Evolutionary conservation across 2,329 filamentous ascomycete species (phyloP), one percentile per base, ranked within the genome.

Genomic region (Botryotinia calthae): DNA sequence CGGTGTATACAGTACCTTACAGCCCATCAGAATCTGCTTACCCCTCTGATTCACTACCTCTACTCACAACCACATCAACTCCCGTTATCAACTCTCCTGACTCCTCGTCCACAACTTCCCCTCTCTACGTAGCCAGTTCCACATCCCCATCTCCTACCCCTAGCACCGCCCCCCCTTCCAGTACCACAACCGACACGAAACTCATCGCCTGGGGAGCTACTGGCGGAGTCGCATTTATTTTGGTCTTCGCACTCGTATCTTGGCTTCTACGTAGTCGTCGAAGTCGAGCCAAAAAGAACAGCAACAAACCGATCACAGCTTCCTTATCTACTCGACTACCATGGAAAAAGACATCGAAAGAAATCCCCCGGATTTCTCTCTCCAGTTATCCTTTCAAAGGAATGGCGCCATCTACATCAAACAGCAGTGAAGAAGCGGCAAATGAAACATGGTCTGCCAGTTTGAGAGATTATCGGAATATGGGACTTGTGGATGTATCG

Each of bases 361-460:
- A 56, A 5, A n/a, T 67, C 3, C 65, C 48, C 2, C 40, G 48
- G n/a, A 56, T 37, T 31, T 67, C 65, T 31, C 37, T 56, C 12
- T 42, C 65, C 1, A 16, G 25, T 5, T 67, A 67, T 40, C 65
- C 65, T 25, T 67, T 67, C 18, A 67, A 25, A 22, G 48, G 48
- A 9, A 67, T 67, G 48, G 34, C 65, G 22, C 34, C 25, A 16
- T 40, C 48, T 42, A 56, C 25, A 67, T 40, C 34, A 25, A 31
- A 7, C 2, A 9, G 12, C 0, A 31, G n/a, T 9, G 65, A 16
- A 56, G 37, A 67, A 28, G 37, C 28, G 8, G 5, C 10, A 5
- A 56, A 67, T 42, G 65, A 56, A 2, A 67, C 48, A 8, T 67
- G 48, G 65, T 67, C 65, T 31, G 48, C 34, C 25, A 56, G 34